These are phyloP conservation scores for Poteriospumella lacustris DNA, from an alignment of 108 stramenopile species.

Conservation along the genomic window DNA sequence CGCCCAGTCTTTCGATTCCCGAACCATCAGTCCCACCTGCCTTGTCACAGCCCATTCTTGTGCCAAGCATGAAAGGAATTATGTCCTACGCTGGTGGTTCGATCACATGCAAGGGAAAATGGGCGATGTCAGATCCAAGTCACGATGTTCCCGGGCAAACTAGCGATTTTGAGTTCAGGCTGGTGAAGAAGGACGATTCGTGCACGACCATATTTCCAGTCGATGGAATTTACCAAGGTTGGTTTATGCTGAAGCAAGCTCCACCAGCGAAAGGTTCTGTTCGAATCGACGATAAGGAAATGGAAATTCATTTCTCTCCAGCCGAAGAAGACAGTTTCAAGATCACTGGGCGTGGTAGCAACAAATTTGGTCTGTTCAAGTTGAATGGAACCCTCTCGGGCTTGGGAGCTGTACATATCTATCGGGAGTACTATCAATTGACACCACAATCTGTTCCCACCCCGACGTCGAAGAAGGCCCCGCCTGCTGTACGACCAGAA, in stretches of 20 bases:
- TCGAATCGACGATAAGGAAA: slow-evolving; percentile 22
- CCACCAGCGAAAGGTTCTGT: slow-evolving; percentile 4
- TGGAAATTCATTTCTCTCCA: neutral
- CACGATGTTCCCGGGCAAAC: slow-evolving; percentile 23
- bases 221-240: slow-evolving; percentile 6
- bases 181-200: neutral
- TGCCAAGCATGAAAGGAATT: neutral
- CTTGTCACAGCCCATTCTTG: too few relatives aligned
- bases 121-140: slow-evolving; percentile 16
- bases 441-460: neutral
- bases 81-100: neutral
- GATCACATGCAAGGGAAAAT: neutral
- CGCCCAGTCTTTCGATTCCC: too few relatives aligned
- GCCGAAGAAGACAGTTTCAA: neutral
- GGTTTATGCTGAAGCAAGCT: slow-evolving; percentile 18
- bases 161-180: slow-evolving; percentile 28
- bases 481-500: neutral
- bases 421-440: neutral
- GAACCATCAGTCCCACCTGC: too few relatives aligned
- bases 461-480: neutral
- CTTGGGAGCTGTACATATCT: neutral
- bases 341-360: slow-evolving; percentile 3
- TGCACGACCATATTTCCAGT: neutral
- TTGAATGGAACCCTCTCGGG: neutral
- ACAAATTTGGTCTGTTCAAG: slow-evolving; percentile 4